Evolutionary conservation across 352 stramenopile species (phyloP), one percentile per base, ranked within the genome.

Genomic region (Pythium scleroteichum): DNA sequence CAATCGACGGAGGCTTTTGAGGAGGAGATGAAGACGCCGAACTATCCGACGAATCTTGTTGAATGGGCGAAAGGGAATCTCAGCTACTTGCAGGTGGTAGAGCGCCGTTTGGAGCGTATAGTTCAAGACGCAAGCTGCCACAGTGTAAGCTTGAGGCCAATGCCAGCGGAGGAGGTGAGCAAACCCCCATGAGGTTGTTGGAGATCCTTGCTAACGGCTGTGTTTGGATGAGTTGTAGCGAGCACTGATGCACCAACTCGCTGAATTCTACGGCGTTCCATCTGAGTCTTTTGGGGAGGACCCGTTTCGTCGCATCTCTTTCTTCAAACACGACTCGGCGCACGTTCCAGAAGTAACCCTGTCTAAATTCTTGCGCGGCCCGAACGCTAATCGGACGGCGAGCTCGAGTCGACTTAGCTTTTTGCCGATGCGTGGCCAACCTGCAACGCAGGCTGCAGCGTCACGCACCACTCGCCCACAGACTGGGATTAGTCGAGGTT

Each of bases 211-310:
- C 5, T 35, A 35, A 10, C 10, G 29, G 5, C 29, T 35, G 29
- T 35, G 29, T 35, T 35, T 35, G 29, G 29, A 5, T 35, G 29
- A 35, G 5, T 10, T 69, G 40, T 54, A 89, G 72, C 76, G 85
- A 46, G 71, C 70, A 4, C 56, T 88, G 33, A 92, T 94, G 77
- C 85, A 94, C 51, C 70, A 89, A 44, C 71, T 94, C 17, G 82
- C 85, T 16, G 68, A 62, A 2, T 76, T 83, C 29, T 94, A 94
- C 40, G 62, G 66, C 3, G 77, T 94, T 10, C 67, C 76, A 3
- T 94, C 82, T 13, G 75, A 92, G 71, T 92, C 85, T 16, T 88
- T 90, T 66, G 85, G 80, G 16, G 76, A 89, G 71, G 82, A 94
- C 27, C 71, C 77, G 7, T 70, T 66, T 53, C 84, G 84, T 23